Conservation (phyloP, 495 filamentous ascomycete species). For the Apodospora peruviana region DNA sequence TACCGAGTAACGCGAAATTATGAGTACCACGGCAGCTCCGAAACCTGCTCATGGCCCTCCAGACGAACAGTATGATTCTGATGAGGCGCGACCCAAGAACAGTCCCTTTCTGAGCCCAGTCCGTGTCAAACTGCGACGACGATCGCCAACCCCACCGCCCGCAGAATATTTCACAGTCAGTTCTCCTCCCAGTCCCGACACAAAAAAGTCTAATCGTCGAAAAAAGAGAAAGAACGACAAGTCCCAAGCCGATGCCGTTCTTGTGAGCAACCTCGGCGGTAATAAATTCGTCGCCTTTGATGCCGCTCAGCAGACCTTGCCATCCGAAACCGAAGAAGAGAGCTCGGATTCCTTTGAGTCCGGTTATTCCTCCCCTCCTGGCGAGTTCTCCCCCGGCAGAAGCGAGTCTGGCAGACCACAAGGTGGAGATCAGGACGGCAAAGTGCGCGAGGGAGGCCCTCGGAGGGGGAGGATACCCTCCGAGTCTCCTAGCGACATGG, state of each 20-base stretch:
- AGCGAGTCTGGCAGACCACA: background rate
- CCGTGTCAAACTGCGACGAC: conserved; percentile 32
- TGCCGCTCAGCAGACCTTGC: conserved; percentile 33
- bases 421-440: conserved; percentile 1
- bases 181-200: conserved; percentile 28
- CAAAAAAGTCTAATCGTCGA: conserved; percentile 38
- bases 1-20: conserved; percentile 32
- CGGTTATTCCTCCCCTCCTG: conserved; percentile 5
- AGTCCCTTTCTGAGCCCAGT: conserved; percentile 38
- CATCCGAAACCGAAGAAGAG: conserved; percentile 26
- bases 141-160: conserved; percentile 30
- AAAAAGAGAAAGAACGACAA: conserved; percentile 28
- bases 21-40: conserved; percentile 37
- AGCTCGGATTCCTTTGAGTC: conserved; percentile 7
- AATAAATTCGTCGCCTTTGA: conserved; percentile 44
- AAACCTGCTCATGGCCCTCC: conserved; percentile 32
- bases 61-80: conserved; percentile 40
- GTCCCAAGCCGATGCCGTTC: conserved; percentile 49
- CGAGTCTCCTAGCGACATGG: conserved; percentile 18
- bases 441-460: conserved; percentile 14
- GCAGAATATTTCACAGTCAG: conserved; percentile 31
- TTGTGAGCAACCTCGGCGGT: conserved; percentile 46
- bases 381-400: background rate
- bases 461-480: conserved; percentile 5
- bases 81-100: conserved; percentile 37